Evolutionary conservation across 2,329 filamentous ascomycete genomes (phyloP), one percentile per base, ranked within the genome.

Genomic region (Alternaria arbusti): DNA sequence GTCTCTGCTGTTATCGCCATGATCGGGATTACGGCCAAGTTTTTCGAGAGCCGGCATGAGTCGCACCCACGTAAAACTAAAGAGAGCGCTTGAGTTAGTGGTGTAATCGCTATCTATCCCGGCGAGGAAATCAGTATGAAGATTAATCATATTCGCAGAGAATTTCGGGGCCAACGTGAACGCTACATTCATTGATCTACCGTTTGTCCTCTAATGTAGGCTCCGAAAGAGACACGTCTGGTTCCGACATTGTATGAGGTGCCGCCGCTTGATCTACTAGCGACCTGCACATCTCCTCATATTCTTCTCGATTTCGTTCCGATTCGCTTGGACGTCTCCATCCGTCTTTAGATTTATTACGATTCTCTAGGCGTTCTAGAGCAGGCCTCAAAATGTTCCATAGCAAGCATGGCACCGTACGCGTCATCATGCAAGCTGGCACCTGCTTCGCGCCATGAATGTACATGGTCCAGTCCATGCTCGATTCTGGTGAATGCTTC

Each of bases 1-100:
- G 75, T 80, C 3, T 63, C 69, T 10, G 66, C 72, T 23, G 69
- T 72, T 10, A 57, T 80, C 8, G 72, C 51, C 9, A 25, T 76
- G 7, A 74, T 76, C 30, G 72, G 70, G 9, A 46, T 70, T 10
- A 68, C 65, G 20, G 71, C 66, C 12, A 69, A 73, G 26, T 23
- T 73, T 6, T 66, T 76, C 36, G 66, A 67, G 11, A 63, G 70
- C 44, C 59, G 52, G 8, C 43, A 59, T 11, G 62, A 68, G n/a
- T 28, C 49, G 15, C 15, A 32, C 26, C 32, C 11, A 46, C 49
- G 28, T 17, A 56, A 46, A 46, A 65, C 26, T 32, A 61, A 64
- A 40, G 52, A 64, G 28, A 32, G 43, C 8, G 25, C 40, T 30
- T 64, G 57, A 61, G 30, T 26, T 44, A 43, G n/a, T 12, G 6